Evolutionary conservation across 2,329 filamentous ascomycete species (phyloP).

Genomic region (Pseudonectria buxi): DNA sequence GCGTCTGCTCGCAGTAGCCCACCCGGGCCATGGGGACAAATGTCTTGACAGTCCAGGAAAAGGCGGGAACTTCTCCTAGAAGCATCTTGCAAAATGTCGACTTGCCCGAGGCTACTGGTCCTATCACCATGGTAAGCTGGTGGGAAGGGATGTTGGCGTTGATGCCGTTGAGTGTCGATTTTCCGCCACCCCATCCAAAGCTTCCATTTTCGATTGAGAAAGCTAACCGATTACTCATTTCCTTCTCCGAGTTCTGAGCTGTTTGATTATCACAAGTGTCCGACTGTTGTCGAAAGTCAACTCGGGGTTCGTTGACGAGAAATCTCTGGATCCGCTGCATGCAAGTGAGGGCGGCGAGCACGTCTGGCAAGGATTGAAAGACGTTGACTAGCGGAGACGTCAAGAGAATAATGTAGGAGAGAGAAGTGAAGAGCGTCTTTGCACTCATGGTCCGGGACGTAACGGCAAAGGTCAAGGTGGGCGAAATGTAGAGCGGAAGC

Average conservation of each 20-base stretch:
- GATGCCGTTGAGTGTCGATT: conserved; percentile 14
- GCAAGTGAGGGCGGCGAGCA: conserved; percentile 28
- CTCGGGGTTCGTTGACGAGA: conserved; percentile 23
- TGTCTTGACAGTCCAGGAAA: conserved; percentile 10
- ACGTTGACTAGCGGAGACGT: conserved; percentile 24
- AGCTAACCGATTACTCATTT: neutral
- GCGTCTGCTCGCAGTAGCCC: conserved; percentile 28
- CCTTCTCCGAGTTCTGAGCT: accelerated
- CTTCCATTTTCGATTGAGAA: conserved; percentile 13
- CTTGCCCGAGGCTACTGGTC: conserved; percentile 31
- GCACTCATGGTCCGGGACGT: conserved; percentile 18
- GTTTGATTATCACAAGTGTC: conserved; percentile 6
- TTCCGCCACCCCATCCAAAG: conserved; percentile 22
- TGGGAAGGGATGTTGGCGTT: conserved; percentile 9
- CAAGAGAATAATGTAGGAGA: conserved; percentile 30
- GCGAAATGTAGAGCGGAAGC: conserved; percentile 29
- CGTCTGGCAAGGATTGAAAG: conserved; percentile 26
- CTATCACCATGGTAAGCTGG: conserved; percentile 28
- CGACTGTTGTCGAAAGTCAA: conserved; percentile 14
- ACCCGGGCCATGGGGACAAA: conserved; percentile 12
- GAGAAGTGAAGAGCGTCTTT: conserved; percentile 25
- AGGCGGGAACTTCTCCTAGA: conserved; percentile 20
- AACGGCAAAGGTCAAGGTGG: conserved; percentile 26
- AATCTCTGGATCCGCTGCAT: conserved; percentile 30
- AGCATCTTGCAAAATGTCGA: conserved; percentile 33